Evolutionary conservation across 225 moss, liverwort and hornwort genomes (phyloP), one percentile per base, ranked within the genome.

Genomic region (Pleurozium schreberi): DNA sequence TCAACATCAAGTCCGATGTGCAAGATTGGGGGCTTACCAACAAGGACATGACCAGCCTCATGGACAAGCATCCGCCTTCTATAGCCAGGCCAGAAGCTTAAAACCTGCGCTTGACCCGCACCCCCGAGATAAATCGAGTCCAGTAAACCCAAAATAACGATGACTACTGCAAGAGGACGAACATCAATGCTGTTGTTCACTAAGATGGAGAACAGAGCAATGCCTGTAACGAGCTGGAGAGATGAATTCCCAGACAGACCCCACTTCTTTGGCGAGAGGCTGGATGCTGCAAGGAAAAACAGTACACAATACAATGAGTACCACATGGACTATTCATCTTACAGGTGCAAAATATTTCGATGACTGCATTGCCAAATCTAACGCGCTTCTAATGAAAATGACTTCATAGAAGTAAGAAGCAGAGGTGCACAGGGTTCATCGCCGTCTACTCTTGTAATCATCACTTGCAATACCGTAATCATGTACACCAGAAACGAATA

Each of bases 1-100:
- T 83, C 20, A 43, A 78, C 73, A 88, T 6, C 62, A 69, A 91
- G 40, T 84, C 8, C 68, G 49, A 67, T 50, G 64, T 59, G 53
- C 30, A 85, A 82, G 45, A 88, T 26, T 80, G 47, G 25, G 42
- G 61, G 27, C 93, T 88, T 91, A 98, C 98, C 97, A 81, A 97
- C 96, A 91, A 99, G 96, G 58, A 99, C 93, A 91, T 99, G 99
- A 81, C 99, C 99, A 89, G 99, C 99, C 95, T 99, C 99, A 90
- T 99, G 97, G 38, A 99, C 96, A 73, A 97, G 91, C 88, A 99
- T 91, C 74, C 97, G 94, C 80, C 92, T 91, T 85, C 84, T 94
- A 86, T 96, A 94, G 58, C 96, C 95, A 80, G 95, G 96, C 96
- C 96, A 97, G 83, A 97, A 93, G 90, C 96, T 96, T 66, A 95